Conservation (phyloP, 768 basidiomycete genomes). For the Mycena metata region DNA sequence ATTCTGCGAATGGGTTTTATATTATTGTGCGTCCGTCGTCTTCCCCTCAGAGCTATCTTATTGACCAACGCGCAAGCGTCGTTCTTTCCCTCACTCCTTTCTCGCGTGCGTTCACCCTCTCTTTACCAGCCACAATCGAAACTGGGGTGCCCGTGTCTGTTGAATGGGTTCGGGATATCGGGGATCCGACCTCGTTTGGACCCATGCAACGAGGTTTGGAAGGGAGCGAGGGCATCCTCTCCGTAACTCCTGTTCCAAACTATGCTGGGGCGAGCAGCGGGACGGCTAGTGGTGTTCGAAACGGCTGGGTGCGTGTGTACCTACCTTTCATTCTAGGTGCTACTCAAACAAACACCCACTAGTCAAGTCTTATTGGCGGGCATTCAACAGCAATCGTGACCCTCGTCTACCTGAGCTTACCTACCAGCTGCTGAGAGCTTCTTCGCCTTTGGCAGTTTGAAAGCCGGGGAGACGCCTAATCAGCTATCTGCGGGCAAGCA, state of each 20-base stretch:
- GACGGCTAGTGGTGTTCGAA: neutral
- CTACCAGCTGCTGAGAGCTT: neutral
- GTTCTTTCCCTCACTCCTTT: no score
- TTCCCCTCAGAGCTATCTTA: no score
- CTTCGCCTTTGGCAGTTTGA: slow-evolving; percentile 6
- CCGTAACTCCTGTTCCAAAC: neutral
- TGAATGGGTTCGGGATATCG: neutral
- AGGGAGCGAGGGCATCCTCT: neutral
- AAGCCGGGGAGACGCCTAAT: slow-evolving; percentile 13
- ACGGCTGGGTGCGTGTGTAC: neutral
- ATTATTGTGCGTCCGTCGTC: no score
- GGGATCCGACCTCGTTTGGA: slow-evolving; percentile 10
- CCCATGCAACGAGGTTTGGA: slow-evolving; percentile 15
- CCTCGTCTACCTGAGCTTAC: neutral
- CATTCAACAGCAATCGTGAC: slow-evolving; percentile 22
- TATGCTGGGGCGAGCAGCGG: neutral
- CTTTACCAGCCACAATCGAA: no score
- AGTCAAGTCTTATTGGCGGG: slow-evolving; percentile 25
- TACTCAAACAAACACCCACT: no score
- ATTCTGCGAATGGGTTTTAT: no score
- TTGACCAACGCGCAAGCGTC: no score
- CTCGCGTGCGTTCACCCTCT: no score
- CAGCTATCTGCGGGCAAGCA: slow-evolving; percentile 31
- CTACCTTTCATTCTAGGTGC: neutral
- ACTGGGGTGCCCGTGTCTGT: no score